Conservation (phyloP, 2,329 filamentous ascomycete species). For the Colletotrichum gloeosporioides region DNA sequence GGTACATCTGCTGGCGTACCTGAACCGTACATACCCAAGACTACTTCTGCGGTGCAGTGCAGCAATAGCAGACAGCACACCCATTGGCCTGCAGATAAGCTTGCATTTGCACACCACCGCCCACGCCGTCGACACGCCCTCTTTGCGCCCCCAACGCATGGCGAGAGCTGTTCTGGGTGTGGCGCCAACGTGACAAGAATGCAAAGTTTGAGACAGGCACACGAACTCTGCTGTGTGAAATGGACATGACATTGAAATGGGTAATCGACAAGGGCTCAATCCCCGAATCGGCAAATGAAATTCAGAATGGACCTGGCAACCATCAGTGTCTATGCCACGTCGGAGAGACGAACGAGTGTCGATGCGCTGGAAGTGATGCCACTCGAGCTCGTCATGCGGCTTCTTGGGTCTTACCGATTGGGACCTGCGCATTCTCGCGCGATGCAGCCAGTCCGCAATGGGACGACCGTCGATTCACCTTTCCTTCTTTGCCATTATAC, state of each 20-base stretch:
- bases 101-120: neutral
- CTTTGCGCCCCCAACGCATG: neutral
- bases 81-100: neutral
- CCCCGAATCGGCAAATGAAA: neutral
- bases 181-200: neutral
- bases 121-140: neutral
- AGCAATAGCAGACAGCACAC: neutral
- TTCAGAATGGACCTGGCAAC: neutral
- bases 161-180: neutral
- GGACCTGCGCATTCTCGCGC: neutral
- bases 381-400: neutral
- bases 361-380: neutral
- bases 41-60: neutral
- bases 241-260: neutral
- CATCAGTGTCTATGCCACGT: neutral
- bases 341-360: neutral
- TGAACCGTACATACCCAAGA: neutral
- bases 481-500: neutral
- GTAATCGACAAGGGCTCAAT: neutral
- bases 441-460: neutral
- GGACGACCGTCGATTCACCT: neutral
- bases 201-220: neutral
- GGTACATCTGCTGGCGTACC: neutral
- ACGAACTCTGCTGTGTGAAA: neutral
- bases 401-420: neutral